These are phyloP conservation scores for Eudorina sp. DNA, from an alignment of 139 green algal species.

Conservation along the genomic window DNA sequence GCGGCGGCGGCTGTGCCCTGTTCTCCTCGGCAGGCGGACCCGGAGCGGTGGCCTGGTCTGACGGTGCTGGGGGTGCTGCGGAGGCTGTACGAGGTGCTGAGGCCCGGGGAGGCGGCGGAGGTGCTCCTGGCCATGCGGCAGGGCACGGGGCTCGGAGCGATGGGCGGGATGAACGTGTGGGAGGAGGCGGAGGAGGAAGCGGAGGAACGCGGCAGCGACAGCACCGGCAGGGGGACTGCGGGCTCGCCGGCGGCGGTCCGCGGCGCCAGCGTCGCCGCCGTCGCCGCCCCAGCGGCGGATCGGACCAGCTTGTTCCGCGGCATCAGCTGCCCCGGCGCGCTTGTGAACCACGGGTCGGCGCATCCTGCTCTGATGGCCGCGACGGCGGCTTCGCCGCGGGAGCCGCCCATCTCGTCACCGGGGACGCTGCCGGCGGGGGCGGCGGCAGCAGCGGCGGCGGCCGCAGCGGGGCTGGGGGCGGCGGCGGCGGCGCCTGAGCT, in stretches of 20 bases:
- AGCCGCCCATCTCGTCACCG: neutral
- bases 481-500: neutral
- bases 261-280: neutral
- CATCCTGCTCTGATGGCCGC: too few species aligned
- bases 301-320: too few species aligned
- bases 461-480: neutral
- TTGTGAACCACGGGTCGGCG: too few species aligned
- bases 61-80: neutral
- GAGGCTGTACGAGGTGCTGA: neutral
- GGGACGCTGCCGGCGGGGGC: neutral
- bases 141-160: neutral
- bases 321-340: too few species aligned
- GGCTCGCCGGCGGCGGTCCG: neutral
- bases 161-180: too few species aligned
- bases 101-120: neutral
- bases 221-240: too few species aligned
- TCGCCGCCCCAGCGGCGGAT: neutral
- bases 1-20: too few species aligned
- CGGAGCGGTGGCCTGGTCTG: too few species aligned
- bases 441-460: neutral
- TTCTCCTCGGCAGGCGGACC: too few species aligned
- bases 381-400: neutral
- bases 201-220: too few species aligned
- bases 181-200: too few species aligned
- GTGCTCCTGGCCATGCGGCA: neutral